Base-by-base conservation (phyloP, 1,139 yeast genomes). In the Debaryomyces udenii region DNA sequence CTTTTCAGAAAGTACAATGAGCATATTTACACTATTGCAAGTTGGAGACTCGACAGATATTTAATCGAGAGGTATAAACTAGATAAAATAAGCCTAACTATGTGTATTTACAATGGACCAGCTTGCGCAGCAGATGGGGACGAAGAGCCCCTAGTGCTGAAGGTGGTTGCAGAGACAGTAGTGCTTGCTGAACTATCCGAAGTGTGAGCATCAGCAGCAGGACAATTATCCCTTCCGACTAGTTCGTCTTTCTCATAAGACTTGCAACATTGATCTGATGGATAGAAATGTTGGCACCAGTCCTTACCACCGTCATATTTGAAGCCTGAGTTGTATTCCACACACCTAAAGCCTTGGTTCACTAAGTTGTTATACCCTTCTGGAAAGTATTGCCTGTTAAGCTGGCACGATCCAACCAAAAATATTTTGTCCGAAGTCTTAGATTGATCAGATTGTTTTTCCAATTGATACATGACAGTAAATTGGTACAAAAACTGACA, bases 401-500 rank as follows among this genome's bases (percentile, higher is more conserved):
- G 44, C 27, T 51, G 53, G 42, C 56, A 55, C 2, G 57, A 53
- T 7, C 57, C 59, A 18, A 47, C 53, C 24, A 55, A 46, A 42
- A 55, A 54, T 40, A 55, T 51, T 42, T 55, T 55, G 35, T 54
- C 57, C 5, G 55, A 49, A 3, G 38, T 41, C 29, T 43, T 31
- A n/a, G 30, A 13, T 23, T 43, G 42, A 32, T 45, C 37, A 26
- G 47, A 44, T 16, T 44, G 47, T 31, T 43, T 47, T 35, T 48
- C 46, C 34, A 55, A 48, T 39, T 55, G 56, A 42, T 51, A 55
- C 29, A 49, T 45, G 32, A 55, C 48, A 10, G 53, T 51, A 43
- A 55, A 55, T 40, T 55, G 49, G 34, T 53, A 52, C 45, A 55
- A 45, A 41, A 55, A 55, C 37, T 53, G 51, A 40, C 59, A 55